Evolutionary conservation across 495 filamentous ascomycete species (phyloP).

Genomic region (Chaetomidium leptoderma): DNA sequence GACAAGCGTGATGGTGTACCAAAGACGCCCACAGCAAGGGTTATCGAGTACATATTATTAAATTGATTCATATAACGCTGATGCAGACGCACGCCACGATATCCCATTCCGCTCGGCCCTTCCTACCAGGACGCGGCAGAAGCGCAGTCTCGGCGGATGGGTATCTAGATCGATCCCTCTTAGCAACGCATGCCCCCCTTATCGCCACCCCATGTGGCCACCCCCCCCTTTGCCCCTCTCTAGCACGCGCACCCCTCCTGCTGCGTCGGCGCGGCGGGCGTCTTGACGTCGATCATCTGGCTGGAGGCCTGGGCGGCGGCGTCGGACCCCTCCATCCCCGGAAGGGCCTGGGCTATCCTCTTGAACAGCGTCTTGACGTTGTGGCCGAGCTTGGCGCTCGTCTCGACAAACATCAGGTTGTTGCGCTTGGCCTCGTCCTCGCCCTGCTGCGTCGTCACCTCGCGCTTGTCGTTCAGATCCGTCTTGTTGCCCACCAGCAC

Average conservation of each 20-base stretch:
- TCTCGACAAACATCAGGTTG: constrained; percentile 97
- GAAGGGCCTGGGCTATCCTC: constrained; percentile 94
- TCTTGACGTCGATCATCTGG: constrained; percentile 93
- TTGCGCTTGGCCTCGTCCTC: constrained; percentile 99
- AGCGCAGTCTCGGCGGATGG: not conserved
- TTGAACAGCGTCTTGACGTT: constrained; percentile 97
- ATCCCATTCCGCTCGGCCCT: not conserved
- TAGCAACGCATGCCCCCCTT: not conserved
- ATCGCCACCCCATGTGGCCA: not conserved
- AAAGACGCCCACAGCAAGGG: not conserved
- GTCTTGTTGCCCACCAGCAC: constrained; percentile 99
- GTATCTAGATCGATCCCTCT: not conserved
- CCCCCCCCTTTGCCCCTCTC: not conserved
- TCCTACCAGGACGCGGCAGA: not conserved
- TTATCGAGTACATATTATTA: constrained; percentile 16
- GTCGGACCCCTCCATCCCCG: constrained; percentile 90
- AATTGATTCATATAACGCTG: constrained; percentile 16
- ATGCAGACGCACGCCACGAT: constrained; percentile 10
- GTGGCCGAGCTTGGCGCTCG: constrained; percentile 94
- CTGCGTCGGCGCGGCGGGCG: constrained; percentile 59
- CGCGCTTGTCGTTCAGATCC: constrained; percentile 93
- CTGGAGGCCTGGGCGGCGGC: constrained; percentile 58
- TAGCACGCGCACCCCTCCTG: constrained; percentile 85
- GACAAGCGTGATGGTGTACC: too few relatives aligned
- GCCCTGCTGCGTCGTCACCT: constrained; percentile 89